Conservation (phyloP, 805 yeast species). For the Kodamaea lidongshanica region DNA sequence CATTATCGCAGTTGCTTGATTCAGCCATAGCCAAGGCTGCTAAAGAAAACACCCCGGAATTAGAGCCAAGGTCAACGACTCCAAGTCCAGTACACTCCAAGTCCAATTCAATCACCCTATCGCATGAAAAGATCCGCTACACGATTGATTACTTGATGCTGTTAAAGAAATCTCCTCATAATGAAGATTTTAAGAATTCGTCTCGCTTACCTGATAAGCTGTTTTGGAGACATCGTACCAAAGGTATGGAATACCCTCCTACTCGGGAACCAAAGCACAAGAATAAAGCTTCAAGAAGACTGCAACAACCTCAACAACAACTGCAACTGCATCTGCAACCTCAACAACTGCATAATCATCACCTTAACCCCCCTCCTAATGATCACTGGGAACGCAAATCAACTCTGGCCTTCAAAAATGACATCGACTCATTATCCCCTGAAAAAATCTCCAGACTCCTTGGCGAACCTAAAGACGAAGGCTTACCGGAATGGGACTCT, state of each 20-base stretch:
- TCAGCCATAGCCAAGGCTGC: slow-evolving; percentile 45
- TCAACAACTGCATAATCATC: slow-evolving; percentile 3
- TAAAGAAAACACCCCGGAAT: slow-evolving; percentile 36
- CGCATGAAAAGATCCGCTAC: slow-evolving; percentile 13
- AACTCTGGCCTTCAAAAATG: slow-evolving; percentile 14
- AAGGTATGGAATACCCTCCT: slow-evolving; percentile 5
- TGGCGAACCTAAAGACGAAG: slow-evolving; percentile 32
- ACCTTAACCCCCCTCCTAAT: not conserved
- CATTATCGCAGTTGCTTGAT: slow-evolving; percentile 37
- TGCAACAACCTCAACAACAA: slow-evolving; percentile 8
- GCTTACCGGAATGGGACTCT: slow-evolving; percentile 36
- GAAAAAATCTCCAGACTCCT: slow-evolving; percentile 31
- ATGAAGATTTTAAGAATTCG: slow-evolving; percentile 23
- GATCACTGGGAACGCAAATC: slow-evolving; percentile 27
- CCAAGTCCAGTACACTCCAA: slow-evolving; percentile 8
- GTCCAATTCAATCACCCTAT: not conserved
- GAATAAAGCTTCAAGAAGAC: slow-evolving; percentile 11
- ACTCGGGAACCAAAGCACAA: slow-evolving; percentile 12
- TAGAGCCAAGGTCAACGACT: slow-evolving; percentile 14
- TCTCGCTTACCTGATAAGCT: slow-evolving; percentile 39
- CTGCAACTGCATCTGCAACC: slow-evolving; percentile 7
- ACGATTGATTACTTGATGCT: slow-evolving; percentile 23
- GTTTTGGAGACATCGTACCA: slow-evolving; percentile 42
- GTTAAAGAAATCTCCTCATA: slow-evolving; percentile 32
- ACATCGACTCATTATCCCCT: slow-evolving; percentile 24